Conservation (phyloP, 2,329 filamentous ascomycete genomes). For the Cercospora sp. region DNA sequence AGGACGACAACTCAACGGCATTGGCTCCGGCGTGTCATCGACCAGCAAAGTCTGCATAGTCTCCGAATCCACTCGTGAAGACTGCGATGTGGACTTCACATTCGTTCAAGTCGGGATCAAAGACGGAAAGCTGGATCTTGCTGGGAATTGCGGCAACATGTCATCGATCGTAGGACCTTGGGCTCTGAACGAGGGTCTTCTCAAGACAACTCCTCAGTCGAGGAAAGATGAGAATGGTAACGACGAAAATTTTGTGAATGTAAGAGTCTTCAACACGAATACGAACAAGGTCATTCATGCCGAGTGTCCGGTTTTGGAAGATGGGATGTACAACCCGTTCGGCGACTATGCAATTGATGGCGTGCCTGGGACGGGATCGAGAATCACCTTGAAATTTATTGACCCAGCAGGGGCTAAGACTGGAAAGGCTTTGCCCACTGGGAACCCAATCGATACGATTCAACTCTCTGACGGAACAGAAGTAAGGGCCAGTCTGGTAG, state of each 20-base stretch:
- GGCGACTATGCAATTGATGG: slow-evolving; percentile 65
- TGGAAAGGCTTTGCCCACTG: slow-evolving; percentile 62
- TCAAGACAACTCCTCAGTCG: slow-evolving; percentile 39
- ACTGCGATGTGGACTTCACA: slow-evolving; percentile 67
- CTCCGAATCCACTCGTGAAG: slow-evolving; percentile 49
- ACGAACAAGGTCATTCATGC: slow-evolving; percentile 64
- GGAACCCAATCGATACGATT: slow-evolving; percentile 55
- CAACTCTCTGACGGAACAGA: slow-evolving; percentile 39
- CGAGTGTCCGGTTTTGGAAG: slow-evolving; percentile 56
- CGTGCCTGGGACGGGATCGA: slow-evolving; percentile 59
- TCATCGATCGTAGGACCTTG: slow-evolving; percentile 66
- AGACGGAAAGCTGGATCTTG: slow-evolving; percentile 61
- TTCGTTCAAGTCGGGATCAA: slow-evolving; percentile 69
- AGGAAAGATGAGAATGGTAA: slow-evolving; percentile 29
- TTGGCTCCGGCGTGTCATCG: slow-evolving; percentile 68
- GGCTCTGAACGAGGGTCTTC: slow-evolving; percentile 58
- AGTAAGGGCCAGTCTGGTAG: slow-evolving; percentile 58
- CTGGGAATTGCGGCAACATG: slow-evolving; percentile 78
- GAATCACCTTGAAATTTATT: slow-evolving; percentile 61
- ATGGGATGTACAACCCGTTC: slow-evolving; percentile 38
- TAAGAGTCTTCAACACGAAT: slow-evolving; percentile 70
- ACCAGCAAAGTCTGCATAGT: slow-evolving; percentile 72
- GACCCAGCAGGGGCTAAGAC: slow-evolving; percentile 64
- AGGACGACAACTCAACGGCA: slow-evolving; percentile 69
- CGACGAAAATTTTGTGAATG: slow-evolving; percentile 41